These are phyloP conservation scores for Phytophthora litchii DNA, from an alignment of 352 stramenopile species.

Conservation along the genomic window DNA sequence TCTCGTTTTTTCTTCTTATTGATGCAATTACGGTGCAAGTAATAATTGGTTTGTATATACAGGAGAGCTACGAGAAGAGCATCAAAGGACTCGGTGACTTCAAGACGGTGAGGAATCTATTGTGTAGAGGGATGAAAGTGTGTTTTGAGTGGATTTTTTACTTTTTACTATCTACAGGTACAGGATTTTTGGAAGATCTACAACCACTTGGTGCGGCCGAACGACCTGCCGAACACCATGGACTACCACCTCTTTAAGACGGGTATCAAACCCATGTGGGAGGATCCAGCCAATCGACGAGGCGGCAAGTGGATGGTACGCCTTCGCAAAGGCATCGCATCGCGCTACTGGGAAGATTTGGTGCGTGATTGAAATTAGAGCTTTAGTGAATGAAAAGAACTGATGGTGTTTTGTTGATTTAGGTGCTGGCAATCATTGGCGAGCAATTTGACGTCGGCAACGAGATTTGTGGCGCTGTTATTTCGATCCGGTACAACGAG, in stretches of 20 bases:
- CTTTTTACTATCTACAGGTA: conserved; percentile 43
- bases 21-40: too few species aligned
- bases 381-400: background rate
- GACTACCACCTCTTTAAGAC: conserved; percentile 95
- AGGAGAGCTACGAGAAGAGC: conserved; percentile 94
- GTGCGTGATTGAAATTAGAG: conserved; percentile 34
- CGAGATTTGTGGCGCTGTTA: conserved; percentile 92
- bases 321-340: conserved; percentile 91
- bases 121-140: background rate
- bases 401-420: conserved; percentile 10
- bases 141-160: conserved; percentile 3
- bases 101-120: conserved; percentile 71
- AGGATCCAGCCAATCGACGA: conserved; percentile 90
- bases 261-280: conserved; percentile 95
- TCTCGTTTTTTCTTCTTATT: too few species aligned
- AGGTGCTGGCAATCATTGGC: conserved; percentile 92
- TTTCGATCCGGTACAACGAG: conserved; percentile 92
- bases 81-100: conserved; percentile 94
- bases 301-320: conserved; percentile 95
- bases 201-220: conserved; percentile 92
- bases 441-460: conserved; percentile 95
- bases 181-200: conserved; percentile 95
- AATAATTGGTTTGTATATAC: conserved; percentile 4
- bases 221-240: conserved; percentile 90
- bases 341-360: conserved; percentile 93